Base-by-base conservation (phyloP, 768 basidiomycete species). In the Tulasnella sp. region DNA sequence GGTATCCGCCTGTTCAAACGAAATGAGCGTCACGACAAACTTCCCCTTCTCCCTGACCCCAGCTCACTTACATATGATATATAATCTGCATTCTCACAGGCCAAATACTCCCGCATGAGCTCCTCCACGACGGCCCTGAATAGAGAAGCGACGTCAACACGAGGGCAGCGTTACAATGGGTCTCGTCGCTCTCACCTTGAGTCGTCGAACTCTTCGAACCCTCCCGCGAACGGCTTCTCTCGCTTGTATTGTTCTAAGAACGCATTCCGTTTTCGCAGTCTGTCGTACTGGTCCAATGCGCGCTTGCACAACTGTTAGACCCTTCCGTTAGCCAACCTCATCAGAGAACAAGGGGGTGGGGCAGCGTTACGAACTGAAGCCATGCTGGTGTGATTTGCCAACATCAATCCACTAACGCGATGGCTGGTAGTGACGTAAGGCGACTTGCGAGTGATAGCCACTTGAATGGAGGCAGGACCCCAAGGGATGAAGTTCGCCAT, bases 321-420 rank as follows among this genome's bases (percentile, higher is more conserved):
- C 1, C n/a, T 36, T 74, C 48, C 31, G 56, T 38, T 68, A 27
- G 40, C 77, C 77, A 38, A n/a, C 8, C 24, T 19, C 36, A 71
- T 39, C 48, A 18, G 46, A 34, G 9, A 40, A 40, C n/a, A n/a
- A n/a, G 71, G 75, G 74, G 31, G 77, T 82, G 72, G 76, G 24
- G 74, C 34, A 46, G 58, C 56, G 31, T 6, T 1, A 89, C 93
- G 56, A 82, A 97, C 94, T 44, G 96, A 96, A 38, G 95, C 95
- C 80, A 99, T 96, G 83, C 96, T 96, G n/a, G 98, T 99, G 85
- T 99, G 98, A 83, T 99, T 99, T 14, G 97, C 98, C 74, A 99
- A 90, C 98, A 99, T 99, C 75, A 99, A 88, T 0, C 97, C 97
- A 84, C 97, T 98, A 78, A 99, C 97, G 18, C 97, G 93, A 85